phyloP scores from a whole-genome alignment of 148 eudicot species.

The Drosera capensis region DNA sequence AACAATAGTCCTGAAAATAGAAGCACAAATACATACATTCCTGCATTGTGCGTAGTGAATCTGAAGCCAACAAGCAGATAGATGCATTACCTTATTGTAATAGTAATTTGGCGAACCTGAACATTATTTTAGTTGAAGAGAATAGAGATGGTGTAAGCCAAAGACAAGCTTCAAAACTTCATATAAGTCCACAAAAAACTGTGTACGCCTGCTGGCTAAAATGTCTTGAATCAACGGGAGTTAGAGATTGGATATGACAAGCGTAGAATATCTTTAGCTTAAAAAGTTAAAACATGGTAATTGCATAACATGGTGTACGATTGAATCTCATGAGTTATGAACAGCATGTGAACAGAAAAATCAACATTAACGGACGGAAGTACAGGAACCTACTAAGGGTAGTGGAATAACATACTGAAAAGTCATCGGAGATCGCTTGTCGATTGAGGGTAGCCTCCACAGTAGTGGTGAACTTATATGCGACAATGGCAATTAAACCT shows the following conservation, averaged over 20 bases:
- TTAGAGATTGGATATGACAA: too few relatives aligned
- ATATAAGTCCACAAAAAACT: too few relatives aligned
- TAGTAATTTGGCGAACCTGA: slow-evolving; percentile 96
- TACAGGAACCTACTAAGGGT: background rate
- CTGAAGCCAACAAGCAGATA: too few relatives aligned
- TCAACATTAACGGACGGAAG: background rate
- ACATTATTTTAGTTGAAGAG: too few relatives aligned
- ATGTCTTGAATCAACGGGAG: too few relatives aligned
- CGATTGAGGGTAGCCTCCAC: slow-evolving; percentile 70
- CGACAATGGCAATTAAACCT: slow-evolving; percentile 66
- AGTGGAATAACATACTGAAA: slow-evolving; percentile 42
- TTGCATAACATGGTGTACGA: background rate
- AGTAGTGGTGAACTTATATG: slow-evolving; percentile 77
- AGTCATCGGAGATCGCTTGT: slow-evolving; percentile 62
- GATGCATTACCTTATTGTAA: slow-evolving; percentile 94
- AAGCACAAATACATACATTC: too few relatives aligned
- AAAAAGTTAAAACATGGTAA: too few relatives aligned
- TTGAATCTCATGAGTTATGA: background rate
- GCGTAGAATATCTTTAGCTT: too few relatives aligned
- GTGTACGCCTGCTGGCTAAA: too few relatives aligned
- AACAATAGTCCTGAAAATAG: slow-evolving; percentile 64
- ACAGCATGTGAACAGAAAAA: background rate
- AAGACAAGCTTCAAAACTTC: too few relatives aligned
- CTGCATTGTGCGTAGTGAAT: too few relatives aligned
- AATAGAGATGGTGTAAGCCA: too few relatives aligned